Conservation (phyloP, 768 basidiomycete genomes). For the Sarcomyxa edulis region DNA sequence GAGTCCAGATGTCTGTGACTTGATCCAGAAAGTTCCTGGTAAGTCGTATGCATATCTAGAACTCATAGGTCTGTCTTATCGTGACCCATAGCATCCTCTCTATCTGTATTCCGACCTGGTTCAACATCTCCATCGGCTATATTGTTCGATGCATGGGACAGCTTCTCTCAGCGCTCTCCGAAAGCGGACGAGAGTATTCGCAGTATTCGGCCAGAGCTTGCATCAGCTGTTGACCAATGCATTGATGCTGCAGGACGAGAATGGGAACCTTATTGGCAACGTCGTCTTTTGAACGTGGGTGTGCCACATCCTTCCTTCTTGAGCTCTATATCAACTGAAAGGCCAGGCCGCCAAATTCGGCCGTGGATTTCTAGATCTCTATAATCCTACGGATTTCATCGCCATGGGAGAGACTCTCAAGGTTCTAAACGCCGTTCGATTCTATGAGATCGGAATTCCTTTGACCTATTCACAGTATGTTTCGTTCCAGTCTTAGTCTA, state of each 20-base stretch:
- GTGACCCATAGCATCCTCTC: slow-evolving; percentile 57
- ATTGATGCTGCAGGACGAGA: slow-evolving; percentile 92
- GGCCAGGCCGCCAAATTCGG: slow-evolving; percentile 93
- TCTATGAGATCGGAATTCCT: slow-evolving; percentile 90
- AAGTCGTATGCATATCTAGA: slow-evolving; percentile 15
- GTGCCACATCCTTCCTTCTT: slow-evolving; percentile 2
- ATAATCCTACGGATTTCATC: slow-evolving; percentile 89
- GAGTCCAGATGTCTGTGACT: slow-evolving; percentile 74
- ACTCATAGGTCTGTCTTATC: not conserved
- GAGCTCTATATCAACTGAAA: not conserved
- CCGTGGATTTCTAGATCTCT: slow-evolving; percentile 86
- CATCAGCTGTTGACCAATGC: slow-evolving; percentile 83
- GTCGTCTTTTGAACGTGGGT: slow-evolving; percentile 73
- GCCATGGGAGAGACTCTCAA: slow-evolving; percentile 90
- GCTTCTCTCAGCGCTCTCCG: slow-evolving; percentile 76
- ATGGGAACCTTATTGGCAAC: slow-evolving; percentile 89
- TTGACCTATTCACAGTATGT: slow-evolving; percentile 83
- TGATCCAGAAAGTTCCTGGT: slow-evolving; percentile 94
- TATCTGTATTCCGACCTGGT: slow-evolving; percentile 87
- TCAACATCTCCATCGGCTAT: slow-evolving; percentile 91
- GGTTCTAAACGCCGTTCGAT: slow-evolving; percentile 89
- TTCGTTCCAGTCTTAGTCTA: slow-evolving; percentile 4
- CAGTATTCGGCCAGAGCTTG: slow-evolving; percentile 81
- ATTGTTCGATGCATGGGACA: slow-evolving; percentile 88
- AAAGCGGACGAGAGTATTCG: slow-evolving; percentile 93